Conservation (phyloP, 2,329 filamentous ascomycete genomes). For the Microdochium paspali region DNA sequence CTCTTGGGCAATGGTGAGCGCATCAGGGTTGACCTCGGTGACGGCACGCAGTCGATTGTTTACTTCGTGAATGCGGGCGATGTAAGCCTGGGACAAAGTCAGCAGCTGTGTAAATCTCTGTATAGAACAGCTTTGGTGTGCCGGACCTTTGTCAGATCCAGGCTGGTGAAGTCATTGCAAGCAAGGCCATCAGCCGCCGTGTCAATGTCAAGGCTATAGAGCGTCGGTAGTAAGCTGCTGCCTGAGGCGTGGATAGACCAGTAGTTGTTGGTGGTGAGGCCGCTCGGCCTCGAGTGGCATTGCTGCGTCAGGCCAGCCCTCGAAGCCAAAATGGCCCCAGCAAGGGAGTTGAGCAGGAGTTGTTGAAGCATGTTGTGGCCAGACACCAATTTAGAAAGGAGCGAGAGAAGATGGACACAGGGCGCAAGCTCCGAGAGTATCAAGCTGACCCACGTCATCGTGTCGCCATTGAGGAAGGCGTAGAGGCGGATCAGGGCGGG, state of each 20-base stretch:
- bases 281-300: background rate
- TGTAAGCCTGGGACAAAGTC: conserved; percentile 10
- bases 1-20: conserved; percentile 23
- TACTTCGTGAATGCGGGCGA: conserved; percentile 22
- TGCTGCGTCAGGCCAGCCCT: background rate
- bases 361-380: no score
- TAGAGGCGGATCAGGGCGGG: no score
- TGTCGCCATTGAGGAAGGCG: no score
- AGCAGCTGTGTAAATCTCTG: background rate
- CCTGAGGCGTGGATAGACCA: background rate
- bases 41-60: conserved; percentile 22
- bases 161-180: conserved; percentile 13
- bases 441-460: no score
- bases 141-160: conserved; percentile 18
- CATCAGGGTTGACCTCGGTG: conserved; percentile 26
- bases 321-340: no score
- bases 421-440: no score
- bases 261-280: background rate
- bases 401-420: no score
- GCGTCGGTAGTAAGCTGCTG: background rate
- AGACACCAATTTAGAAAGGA: no score
- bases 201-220: background rate
- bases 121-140: background rate
- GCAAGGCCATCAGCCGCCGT: background rate
- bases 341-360: no score